Evolutionary conservation across 441 rosid genomes (phyloP), one percentile per base, ranked within the genome.

Genomic region (Populus tomentosa): DNA sequence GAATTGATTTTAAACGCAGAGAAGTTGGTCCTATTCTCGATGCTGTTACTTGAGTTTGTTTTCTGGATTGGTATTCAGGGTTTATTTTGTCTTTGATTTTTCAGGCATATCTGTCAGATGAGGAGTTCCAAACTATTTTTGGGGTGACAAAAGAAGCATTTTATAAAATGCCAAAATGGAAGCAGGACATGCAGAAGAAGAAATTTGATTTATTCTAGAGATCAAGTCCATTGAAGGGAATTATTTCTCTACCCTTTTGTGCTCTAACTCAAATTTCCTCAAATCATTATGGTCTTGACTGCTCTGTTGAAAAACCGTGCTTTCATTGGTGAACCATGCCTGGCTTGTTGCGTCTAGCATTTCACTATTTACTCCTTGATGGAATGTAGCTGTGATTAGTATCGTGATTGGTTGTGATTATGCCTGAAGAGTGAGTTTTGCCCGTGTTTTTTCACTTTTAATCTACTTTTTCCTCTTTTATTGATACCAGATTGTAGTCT

Each of bases 181-280:
- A 97, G 90, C 98, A 97, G 87, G 99, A 97, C 84, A 79, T 94
- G 81, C 91, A 83, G 80, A 97, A 97, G 90, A 93, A 80, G 92
- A 97, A 94, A 81, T 84, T 82, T 68, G 99, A 93, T 82, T 82
- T 97, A 80, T 97, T 97, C 87, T 97, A 92, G 85, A 83, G 53
- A 53, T 71, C 56, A 53, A 42, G 35, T 32, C 62, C 69, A 67
- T 67, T 30, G 30, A 50, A 71, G 70, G 38, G 72, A 75, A 77
- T 77, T 62, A 70, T 75, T 68, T 75, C 67, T 80, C 38, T 73
- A 74, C 81, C 69, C 75, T 62, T 78, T 59, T 69, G 69, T 76
- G n/a, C 70, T 62, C 75, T 70, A 56, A 71, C 72, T 56, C 69
- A 23, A 70, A 53, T 64, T 67, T 66, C 74, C 67, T 82, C 63